Evolutionary conservation across 331 rosid species (phyloP).

Genomic region (Pyracantha coccinea): DNA sequence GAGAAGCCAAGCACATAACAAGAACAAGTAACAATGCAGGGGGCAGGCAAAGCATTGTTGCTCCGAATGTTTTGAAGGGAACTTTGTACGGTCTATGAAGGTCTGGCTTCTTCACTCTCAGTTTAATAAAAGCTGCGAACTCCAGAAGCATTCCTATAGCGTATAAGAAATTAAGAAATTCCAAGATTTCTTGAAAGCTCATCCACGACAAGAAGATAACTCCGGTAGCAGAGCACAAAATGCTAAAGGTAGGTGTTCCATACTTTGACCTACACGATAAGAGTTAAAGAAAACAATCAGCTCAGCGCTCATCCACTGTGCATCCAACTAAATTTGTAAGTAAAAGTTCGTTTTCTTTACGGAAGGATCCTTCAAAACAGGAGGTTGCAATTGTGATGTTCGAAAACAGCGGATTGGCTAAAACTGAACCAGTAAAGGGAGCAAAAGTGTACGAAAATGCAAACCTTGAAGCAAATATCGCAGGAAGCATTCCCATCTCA

Average conservation of each 20-base stretch:
- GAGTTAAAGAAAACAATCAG: not conserved
- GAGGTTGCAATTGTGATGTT: not conserved
- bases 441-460: not conserved
- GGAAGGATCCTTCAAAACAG: not conserved
- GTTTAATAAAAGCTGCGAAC: constrained; percentile 66
- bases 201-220: constrained; percentile 83
- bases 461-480: constrained; percentile 68
- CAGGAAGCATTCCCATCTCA: constrained; percentile 80
- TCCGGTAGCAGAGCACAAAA: constrained; percentile 74
- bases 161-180: constrained; percentile 78
- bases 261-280: constrained; percentile 49
- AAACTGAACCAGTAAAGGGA: not conserved
- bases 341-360: not conserved
- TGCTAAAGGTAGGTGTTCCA: constrained; percentile 81
- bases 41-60: constrained; percentile 57
- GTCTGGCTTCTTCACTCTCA: constrained; percentile 67
- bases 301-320: not conserved
- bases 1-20: constrained; percentile 82
- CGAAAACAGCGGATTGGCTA: not conserved
- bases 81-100: constrained; percentile 71
- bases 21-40: constrained; percentile 64
- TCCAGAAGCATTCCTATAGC: constrained; percentile 81
- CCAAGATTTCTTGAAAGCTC: constrained; percentile 86
- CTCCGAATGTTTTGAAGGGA: constrained; percentile 66
- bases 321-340: not conserved